Evolutionary conservation across 352 stramenopile genomes (phyloP).

Genomic region (Pythium scleroteichum): DNA sequence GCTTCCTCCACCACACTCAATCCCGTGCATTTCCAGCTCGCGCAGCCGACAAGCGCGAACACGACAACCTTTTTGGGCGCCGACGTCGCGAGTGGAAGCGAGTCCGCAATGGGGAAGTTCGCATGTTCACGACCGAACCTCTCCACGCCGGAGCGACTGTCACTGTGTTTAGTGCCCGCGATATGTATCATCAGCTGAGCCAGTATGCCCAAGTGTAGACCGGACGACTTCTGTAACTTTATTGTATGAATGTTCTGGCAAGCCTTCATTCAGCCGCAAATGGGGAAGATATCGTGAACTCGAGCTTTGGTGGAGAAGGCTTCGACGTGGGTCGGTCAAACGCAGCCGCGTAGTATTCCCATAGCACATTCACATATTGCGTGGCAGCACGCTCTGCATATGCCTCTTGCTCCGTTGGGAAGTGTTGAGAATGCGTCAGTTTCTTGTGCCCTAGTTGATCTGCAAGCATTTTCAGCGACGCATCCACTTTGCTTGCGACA

Average conservation of each 20-base stretch:
- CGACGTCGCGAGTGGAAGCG: slow-evolving; percentile 76
- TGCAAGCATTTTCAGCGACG: slow-evolving; percentile 85
- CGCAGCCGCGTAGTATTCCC: slow-evolving; percentile 80
- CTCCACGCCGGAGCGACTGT: slow-evolving; percentile 68
- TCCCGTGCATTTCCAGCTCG: slow-evolving; percentile 35
- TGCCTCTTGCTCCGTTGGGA: slow-evolving; percentile 59
- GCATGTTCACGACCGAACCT: slow-evolving; percentile 74
- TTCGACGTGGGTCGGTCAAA: slow-evolving; percentile 52
- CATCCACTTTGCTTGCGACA: slow-evolving; percentile 81
- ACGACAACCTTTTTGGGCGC: slow-evolving; percentile 75
- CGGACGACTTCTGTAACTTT: no score
- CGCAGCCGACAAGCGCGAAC: slow-evolving; percentile 69
- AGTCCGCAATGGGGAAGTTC: slow-evolving; percentile 60
- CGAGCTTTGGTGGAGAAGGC: slow-evolving; percentile 62
- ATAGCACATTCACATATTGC: slow-evolving; percentile 81
- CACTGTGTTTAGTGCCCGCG: slow-evolving; percentile 70
- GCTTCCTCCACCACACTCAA: neutral
- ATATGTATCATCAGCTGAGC: slow-evolving; percentile 79
- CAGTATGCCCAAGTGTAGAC: slow-evolving; percentile 65
- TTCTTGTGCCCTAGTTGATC: slow-evolving; percentile 51
- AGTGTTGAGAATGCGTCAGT: slow-evolving; percentile 38
- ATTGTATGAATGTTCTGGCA: neutral
- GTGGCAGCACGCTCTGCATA: slow-evolving; percentile 70
- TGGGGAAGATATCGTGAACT: slow-evolving; percentile 80
- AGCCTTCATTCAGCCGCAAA: slow-evolving; percentile 56